These are phyloP conservation scores for Kurtzmaniella quercitrusa DNA, from an alignment of 1,139 yeast genomes.

Conservation along the genomic window DNA sequence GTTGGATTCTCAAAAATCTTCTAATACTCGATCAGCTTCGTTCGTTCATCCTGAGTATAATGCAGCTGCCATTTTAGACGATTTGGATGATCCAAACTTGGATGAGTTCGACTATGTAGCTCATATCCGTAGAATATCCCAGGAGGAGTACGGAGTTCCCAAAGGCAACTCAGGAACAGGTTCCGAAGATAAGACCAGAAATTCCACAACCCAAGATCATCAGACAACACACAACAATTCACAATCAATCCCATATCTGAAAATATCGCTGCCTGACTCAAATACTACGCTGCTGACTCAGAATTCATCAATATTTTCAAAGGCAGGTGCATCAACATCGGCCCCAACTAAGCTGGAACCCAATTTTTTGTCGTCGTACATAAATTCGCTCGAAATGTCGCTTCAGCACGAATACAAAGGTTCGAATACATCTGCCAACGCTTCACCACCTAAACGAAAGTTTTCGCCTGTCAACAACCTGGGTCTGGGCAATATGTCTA, in stretches of 20 bases:
- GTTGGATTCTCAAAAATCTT: not conserved
- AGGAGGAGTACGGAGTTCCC: slow-evolving; percentile 28
- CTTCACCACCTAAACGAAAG: slow-evolving; percentile 18
- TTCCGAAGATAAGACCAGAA: not conserved
- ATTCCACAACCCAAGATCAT: not conserved
- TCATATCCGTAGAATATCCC: slow-evolving; percentile 41
- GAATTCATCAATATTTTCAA: slow-evolving; percentile 1
- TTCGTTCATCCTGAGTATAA: not conserved
- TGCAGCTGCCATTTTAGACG: not conserved
- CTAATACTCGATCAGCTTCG: not conserved
- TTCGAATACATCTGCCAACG: slow-evolving; percentile 4
- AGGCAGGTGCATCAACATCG: not conserved
- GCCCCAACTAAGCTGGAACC: slow-evolving; percentile 13
- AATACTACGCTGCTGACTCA: slow-evolving; percentile 12
- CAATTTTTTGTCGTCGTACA: slow-evolving; percentile 37
- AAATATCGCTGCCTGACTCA: slow-evolving; percentile 10
- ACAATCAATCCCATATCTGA: not conserved
- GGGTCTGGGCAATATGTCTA: slow-evolving; percentile 8
- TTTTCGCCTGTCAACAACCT: slow-evolving; percentile 8
- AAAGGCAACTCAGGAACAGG: not conserved
- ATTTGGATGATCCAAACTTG: slow-evolving; percentile 23
- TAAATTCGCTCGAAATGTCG: slow-evolving; percentile 36
- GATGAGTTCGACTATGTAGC: slow-evolving; percentile 49
- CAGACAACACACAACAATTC: not conserved
- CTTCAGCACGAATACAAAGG: slow-evolving; percentile 24